Percentiles rank a stretch among this genome's conserved stretches.
phyloP scores from a whole-genome alignment of 768 basidiomycete species.

The Tylopilus felleus region DNA sequence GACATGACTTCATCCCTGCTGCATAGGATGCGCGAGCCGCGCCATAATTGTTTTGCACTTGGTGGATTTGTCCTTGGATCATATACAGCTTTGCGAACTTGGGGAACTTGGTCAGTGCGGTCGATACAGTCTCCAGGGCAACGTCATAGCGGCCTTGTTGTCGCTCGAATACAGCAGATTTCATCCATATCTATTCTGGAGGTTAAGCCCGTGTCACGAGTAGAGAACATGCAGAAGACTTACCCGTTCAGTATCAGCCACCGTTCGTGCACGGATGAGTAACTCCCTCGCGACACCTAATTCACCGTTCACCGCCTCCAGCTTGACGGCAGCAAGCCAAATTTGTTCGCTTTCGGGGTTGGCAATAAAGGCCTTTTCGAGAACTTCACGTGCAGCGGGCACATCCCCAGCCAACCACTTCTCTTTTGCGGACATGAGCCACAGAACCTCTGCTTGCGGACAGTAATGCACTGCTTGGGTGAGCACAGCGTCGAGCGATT shows the following conservation, averaged over 20 bases:
- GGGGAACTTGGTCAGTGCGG: slow-evolving; percentile 81
- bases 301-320: slow-evolving; percentile 95
- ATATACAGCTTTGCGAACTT: slow-evolving; percentile 92
- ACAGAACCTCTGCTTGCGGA: slow-evolving; percentile 92
- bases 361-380: slow-evolving; percentile 86
- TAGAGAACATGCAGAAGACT: slow-evolving; percentile 21
- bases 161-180: slow-evolving; percentile 92
- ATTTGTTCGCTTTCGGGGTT: slow-evolving; percentile 97
- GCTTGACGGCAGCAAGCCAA: slow-evolving; percentile 96
- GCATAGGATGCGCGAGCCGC: slow-evolving; percentile 79
- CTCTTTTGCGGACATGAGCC: slow-evolving; percentile 99
- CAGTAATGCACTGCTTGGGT: slow-evolving; percentile 83
- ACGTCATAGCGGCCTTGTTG: slow-evolving; percentile 74
- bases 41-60: slow-evolving; percentile 53
- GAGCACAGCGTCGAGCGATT: slow-evolving; percentile 79
- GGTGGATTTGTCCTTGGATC: slow-evolving; percentile 92
- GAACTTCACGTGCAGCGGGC: slow-evolving; percentile 82
- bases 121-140: slow-evolving; percentile 71
- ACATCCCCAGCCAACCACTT: slow-evolving; percentile 92
- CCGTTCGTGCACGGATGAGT: slow-evolving; percentile 81
- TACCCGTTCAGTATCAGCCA: slow-evolving; percentile 90
- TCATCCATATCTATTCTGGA: slow-evolving; percentile 90
- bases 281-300: slow-evolving; percentile 82
- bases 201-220: background rate
- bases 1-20: slow-evolving; percentile 80